Evolutionary conservation across 1,284 basidiomycete species (phyloP), one percentile per base, ranked within the genome.

Genomic region (Pseudozyma hubeiensis): DNA sequence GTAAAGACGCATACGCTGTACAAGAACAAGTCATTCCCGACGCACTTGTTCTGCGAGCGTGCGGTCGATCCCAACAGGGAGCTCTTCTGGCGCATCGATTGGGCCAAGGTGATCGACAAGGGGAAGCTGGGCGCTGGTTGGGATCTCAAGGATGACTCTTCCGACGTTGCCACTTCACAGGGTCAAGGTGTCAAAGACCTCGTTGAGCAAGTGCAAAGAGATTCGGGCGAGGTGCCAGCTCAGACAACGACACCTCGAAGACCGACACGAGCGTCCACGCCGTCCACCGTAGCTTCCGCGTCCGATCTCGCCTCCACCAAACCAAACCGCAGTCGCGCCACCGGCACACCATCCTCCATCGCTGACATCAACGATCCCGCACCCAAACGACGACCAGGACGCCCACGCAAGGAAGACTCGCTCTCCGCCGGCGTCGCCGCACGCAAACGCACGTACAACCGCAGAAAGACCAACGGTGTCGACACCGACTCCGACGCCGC

Each of bases 61-160:
- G 77, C 77, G 1, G 75, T 77, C 11, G 75, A 79, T 40, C 68
- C 70, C 4, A 65, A 68, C 37, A 48, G 65, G n/a, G 75, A 73
- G 52, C 64, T 77, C 33, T 77, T 77, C 45, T 79, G 74, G 74
- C 50, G 46, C 7, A 67, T 77, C 43, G 71, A 75, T 31, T 79
- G 75, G 67, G 24, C 57, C 16, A 69, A 58, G 34, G 35, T 77
- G n/a, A 60, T 65, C 19, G 33, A 59, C 33, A 69, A 69, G 51
- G 77, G 77, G 7, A 53, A 44, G 29, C 40, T 64, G 11, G 74
- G 65, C 5, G 62, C 57, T 8, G 64, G 68, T 0, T 79, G 77
- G 77, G 71, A 77, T 43, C 33, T 79, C 30, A 60, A 67, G 31
- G 77, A 77, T 33, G 61, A 75, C 31, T 67, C 65, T 10, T 65